Evolutionary conservation across 169 alveolate genomes (phyloP), one percentile per base, ranked within the genome.

Genomic region (Eimeria tenella): DNA sequence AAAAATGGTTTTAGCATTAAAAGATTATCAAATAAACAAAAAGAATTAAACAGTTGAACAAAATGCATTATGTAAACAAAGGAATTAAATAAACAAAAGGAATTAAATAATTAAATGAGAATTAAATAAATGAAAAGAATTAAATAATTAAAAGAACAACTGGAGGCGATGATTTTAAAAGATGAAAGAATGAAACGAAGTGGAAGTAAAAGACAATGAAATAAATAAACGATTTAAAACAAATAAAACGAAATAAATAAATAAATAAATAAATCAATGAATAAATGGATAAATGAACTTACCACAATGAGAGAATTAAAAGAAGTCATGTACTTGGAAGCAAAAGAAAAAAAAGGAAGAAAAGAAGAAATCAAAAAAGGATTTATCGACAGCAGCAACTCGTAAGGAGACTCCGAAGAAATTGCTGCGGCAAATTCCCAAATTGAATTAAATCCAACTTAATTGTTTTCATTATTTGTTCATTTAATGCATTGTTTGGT

Each of bases 301-400:
- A 90, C 94, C 31, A 55, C 21, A 1, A 60, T 56, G 3, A 75
- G 89, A 17, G 56, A 23, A 42, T 90, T 74, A 15, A 68, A 11
- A 50, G 42, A 4, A 31, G 23, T 75, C 15, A 9, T 50, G 52
- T 5, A 23, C 50, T 3, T 73, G 90, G 5, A 55, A 4, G 56
- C 11, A 8, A 62, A 21, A 8, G 94, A 74, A 55, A 60, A 17
- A 5, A 90, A 49, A 9, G 94, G 94, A 70, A 90, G 84, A 17
- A 90, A 11, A 19, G 71, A 21, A 63, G 84, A 25, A 31, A 90
- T 62, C 49, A 90, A 17, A 2, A 90, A 42, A 1, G 94, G 94
- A 49, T 90, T 90, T 4, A 53, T 65, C 13, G 94, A 56, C 4
- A 90, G 90, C 52, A 90, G 82, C 50, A 90, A 89, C 56, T 90